phyloP scores from a whole-genome alignment of 2,329 filamentous ascomycete genomes.

The Aspergillus alliaceus region DNA sequence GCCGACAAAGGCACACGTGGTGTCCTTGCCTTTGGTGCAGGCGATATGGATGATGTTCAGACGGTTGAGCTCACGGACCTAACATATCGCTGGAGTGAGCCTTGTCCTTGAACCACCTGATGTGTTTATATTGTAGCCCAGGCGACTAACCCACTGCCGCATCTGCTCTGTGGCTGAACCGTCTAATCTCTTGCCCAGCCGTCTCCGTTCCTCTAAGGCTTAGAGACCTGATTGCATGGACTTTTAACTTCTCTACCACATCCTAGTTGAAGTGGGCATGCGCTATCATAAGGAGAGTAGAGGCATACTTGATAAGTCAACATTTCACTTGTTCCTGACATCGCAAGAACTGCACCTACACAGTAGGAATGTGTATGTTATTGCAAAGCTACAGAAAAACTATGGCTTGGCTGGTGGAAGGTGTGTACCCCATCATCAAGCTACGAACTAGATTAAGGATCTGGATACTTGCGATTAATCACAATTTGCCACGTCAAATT shows the following conservation, averaged over 20 bases:
- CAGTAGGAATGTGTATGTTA: background rate
- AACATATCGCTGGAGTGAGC: background rate
- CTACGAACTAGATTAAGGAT: no score
- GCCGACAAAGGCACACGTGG: slow-evolving; percentile 62
- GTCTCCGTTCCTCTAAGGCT: background rate
- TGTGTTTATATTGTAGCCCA: background rate
- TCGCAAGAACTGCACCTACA: background rate
- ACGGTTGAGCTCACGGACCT: slow-evolving; percentile 52
- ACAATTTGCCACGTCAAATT: no score
- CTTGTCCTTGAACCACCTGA: background rate
- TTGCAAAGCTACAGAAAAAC: background rate
- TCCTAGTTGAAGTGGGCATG: background rate
- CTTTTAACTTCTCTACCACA: background rate
- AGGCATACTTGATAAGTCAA: background rate
- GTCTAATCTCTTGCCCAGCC: background rate
- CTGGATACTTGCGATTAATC: no score
- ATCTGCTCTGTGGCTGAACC: background rate
- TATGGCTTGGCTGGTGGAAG: no score
- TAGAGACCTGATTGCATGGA: background rate
- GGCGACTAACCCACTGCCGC: background rate
- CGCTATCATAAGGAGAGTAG: background rate
- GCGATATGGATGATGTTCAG: slow-evolving; percentile 70
- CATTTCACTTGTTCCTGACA: background rate
- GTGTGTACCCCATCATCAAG: no score
- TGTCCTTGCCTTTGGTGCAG: slow-evolving; percentile 77